Base-by-base conservation (phyloP, 345 rosid species). In the Hevea brasiliensis region DNA sequence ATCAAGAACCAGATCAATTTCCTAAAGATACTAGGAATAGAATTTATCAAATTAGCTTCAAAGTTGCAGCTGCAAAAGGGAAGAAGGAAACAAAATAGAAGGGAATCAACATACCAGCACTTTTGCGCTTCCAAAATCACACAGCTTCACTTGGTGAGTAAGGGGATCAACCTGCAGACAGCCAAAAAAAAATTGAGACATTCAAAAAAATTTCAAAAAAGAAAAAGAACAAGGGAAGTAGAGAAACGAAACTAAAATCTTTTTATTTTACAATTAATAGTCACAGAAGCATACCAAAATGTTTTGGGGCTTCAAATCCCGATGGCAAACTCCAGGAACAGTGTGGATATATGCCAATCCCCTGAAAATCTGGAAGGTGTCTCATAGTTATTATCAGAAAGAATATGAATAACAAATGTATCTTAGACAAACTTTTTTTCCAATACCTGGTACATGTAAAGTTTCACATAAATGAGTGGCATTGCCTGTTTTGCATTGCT, bases 111-210 rank as follows among this genome's bases (percentile, higher is more conserved):
- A 76, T 86, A 90, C 97, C 7, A 92, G 86, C 82, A 87, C 89
- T 90, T 92, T 92, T 35, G 97, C 97, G 64, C 97, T 92, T 68
- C 97, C 97, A 86, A 92, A 92, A 82, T 92, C 97, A 55, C 97
- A 89, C 29, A 79, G 79, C 70, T 79, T 79, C 44, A 79, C 82
- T 41, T 79, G 82, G 32, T 79, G 82, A n/a, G 93, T 90, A 24
- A 87, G 92, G 65, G 97, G 97, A 86, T 92, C 97, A 82, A 92
- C 97, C 97, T 92, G 76, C 56, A 59, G 41, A 81, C 58, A 72
- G 26, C 60, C 68, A 76, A 13, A 32, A 32, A 32, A 32, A 32
- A 32, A 32, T 47, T 44, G 12, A 44, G 12, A 8, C 12, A 44
- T 44, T 44, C 47, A 44, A 8, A 13, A 44, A 44, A n/a, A 44